A percentile compares a stretch with the other conserved stretches of the same genome.
These are phyloP conservation scores for Silene vulgaris DNA, from an alignment of 179 eudicot genomes.

Conservation along the genomic window DNA sequence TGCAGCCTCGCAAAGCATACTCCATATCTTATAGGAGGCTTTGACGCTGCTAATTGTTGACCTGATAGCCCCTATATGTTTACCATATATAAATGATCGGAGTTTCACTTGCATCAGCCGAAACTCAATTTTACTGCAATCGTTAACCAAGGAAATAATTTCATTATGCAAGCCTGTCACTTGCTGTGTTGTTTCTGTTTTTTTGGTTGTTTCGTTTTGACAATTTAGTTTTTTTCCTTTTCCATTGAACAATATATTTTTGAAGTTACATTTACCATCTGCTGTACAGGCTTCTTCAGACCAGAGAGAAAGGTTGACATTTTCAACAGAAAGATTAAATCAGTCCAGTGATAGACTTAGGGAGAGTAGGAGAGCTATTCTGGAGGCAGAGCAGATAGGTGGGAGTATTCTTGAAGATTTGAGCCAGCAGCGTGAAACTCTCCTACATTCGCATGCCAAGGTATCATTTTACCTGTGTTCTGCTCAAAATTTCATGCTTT, in stretches of 20 bases:
- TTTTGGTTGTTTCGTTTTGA: constrained; percentile 7
- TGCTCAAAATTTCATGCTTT: neutral
- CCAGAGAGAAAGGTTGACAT: constrained; percentile 73
- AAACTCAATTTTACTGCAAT: neutral
- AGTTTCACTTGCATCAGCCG: neutral
- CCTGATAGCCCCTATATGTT: neutral
- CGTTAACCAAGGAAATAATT: constrained; percentile 2
- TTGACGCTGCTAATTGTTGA: neutral
- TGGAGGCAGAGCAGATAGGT: constrained; percentile 89
- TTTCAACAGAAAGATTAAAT: constrained; percentile 82
- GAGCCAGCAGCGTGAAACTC: constrained; percentile 83
- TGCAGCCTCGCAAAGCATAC: neutral
- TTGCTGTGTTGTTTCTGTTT: constrained; percentile 5
- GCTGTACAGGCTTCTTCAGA: constrained; percentile 56
- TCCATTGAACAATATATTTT: neutral
- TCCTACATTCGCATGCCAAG: constrained; percentile 70
- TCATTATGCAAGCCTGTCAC: neutral
- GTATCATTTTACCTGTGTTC: constrained; percentile 26
- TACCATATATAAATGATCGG: neutral
- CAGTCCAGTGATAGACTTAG: constrained; percentile 78
- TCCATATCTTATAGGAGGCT: neutral
- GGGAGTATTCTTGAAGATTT: constrained; percentile 82
- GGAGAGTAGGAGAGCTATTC: constrained; percentile 76
- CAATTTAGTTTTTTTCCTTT: neutral
- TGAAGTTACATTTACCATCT: constrained; percentile 8